Evolutionary conservation across 176 grass and related monocot species (phyloP).

Genomic region (Areca catechu): DNA sequence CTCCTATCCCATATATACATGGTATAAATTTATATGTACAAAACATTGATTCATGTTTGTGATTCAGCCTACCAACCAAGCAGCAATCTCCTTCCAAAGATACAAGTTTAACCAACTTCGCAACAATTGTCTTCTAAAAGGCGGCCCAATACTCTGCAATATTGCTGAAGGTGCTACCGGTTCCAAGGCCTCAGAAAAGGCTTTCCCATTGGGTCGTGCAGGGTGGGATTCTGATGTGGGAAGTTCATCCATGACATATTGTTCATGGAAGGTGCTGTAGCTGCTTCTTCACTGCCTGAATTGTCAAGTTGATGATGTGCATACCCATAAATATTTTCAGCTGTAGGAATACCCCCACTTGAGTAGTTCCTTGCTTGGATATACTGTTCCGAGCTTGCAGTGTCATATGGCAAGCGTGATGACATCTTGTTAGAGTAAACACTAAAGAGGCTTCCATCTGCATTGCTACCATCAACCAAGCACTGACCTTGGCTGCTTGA

Average conservation of each 20-base stretch:
- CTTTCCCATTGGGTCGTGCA: conserved; percentile 29
- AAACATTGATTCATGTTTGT: not conserved
- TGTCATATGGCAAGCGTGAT: conserved; percentile 15
- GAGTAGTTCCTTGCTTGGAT: conserved; percentile 27
- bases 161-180: conserved; percentile 18
- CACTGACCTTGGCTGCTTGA: conserved; percentile 16
- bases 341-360: not conserved
- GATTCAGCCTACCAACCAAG: too few relatives aligned
- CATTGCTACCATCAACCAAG: conserved; percentile 23
- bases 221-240: conserved; percentile 36
- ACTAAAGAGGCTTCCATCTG: conserved; percentile 39
- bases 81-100: too few relatives aligned
- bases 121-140: not conserved
- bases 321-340: conserved; percentile 29
- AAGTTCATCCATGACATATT: conserved; percentile 38
- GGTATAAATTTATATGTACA: not conserved
- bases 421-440: conserved; percentile 30
- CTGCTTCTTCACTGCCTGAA: conserved; percentile 14
- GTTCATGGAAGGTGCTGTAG: conserved; percentile 22
- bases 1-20: not conserved
- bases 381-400: conserved; percentile 22
- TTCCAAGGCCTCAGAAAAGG: conserved; percentile 37
- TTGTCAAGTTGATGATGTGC: conserved; percentile 13
- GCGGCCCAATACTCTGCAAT: not conserved
- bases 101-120: too few relatives aligned